Percentiles rank a stretch among this genome's conserved stretches.
Conservation (phyloP, 768 basidiomycete genomes). For the Peribolospora baueri region DNA sequence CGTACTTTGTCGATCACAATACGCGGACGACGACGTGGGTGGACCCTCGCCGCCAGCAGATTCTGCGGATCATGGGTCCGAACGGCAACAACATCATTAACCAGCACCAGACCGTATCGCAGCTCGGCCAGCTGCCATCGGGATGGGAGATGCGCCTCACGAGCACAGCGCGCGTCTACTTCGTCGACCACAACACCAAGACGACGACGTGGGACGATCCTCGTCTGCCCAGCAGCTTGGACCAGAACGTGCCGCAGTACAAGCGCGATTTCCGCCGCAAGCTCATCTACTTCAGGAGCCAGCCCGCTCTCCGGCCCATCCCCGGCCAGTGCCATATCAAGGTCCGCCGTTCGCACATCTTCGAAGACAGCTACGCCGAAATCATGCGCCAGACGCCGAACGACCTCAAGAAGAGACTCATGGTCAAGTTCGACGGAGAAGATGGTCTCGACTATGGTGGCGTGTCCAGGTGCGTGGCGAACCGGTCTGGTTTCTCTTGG, state of each 20-base stretch:
- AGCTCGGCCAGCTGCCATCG: slow-evolving; percentile 84
- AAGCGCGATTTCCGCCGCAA: slow-evolving; percentile 98
- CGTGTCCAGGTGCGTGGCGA: slow-evolving; percentile 48
- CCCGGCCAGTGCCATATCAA: slow-evolving; percentile 99
- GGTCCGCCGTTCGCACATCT: slow-evolving; percentile 90
- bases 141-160: slow-evolving; percentile 99
- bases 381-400: slow-evolving; percentile 98
- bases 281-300: slow-evolving; percentile 96
- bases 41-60: slow-evolving; percentile 85
- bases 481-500: not conserved
- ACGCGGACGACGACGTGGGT: slow-evolving; percentile 99
- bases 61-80: slow-evolving; percentile 90
- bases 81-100: slow-evolving; percentile 63
- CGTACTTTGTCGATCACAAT: slow-evolving; percentile 98
- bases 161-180: slow-evolving; percentile 91
- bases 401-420: slow-evolving; percentile 90
- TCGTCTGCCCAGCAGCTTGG: slow-evolving; percentile 75
- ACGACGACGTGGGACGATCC: slow-evolving; percentile 99
- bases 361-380: slow-evolving; percentile 97
- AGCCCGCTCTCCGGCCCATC: slow-evolving; percentile 91
- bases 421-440: slow-evolving; percentile 96
- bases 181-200: slow-evolving; percentile 95
- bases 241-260: slow-evolving; percentile 95
- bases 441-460: slow-evolving; percentile 98
- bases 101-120: slow-evolving; percentile 86